Conservation (phyloP, 2,329 filamentous ascomycete species). For the Aspergillus japonicus region DNA sequence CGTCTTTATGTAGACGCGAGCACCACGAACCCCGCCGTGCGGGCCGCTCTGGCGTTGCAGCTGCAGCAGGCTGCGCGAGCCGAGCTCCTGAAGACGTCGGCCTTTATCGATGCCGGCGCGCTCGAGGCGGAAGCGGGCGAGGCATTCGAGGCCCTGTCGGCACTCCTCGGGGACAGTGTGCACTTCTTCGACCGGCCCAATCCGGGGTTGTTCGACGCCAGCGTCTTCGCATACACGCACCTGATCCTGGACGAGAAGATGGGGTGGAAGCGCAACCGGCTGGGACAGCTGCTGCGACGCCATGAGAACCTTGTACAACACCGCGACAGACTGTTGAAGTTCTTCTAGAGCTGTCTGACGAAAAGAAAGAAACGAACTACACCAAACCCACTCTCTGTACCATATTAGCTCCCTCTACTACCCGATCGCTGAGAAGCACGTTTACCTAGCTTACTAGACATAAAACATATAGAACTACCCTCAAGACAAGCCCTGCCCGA, state of each 20-base stretch:
- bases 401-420: conserved; percentile 7
- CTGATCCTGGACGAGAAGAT: conserved; percentile 67
- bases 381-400: conserved; percentile 13
- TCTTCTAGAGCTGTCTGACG: conserved; percentile 40
- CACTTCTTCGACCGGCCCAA: conserved; percentile 60
- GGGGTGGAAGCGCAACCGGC: conserved; percentile 62
- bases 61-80: conserved; percentile 70
- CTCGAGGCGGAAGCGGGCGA: conserved; percentile 61
- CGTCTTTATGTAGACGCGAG: conserved; percentile 68
- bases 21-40: conserved; percentile 62
- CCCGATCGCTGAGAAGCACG: neutral
- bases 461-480: neutral
- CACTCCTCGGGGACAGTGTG: conserved; percentile 55
- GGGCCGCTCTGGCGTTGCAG: conserved; percentile 60
- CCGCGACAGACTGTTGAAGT: conserved; percentile 57
- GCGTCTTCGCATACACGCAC: conserved; percentile 86
- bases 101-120: conserved; percentile 55
- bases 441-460: neutral
- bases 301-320: conserved; percentile 66
- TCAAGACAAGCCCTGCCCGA: neutral
- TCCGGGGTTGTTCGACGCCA: conserved; percentile 80
- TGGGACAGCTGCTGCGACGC: conserved; percentile 57
- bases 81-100: conserved; percentile 66
- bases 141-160: conserved; percentile 63
- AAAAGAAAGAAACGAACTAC: neutral